Percentiles rank a stretch among this genome's conserved stretches.
Conservation (phyloP, 2,329 filamentous ascomycete genomes). For the Botrytis pseudocinerea region DNA sequence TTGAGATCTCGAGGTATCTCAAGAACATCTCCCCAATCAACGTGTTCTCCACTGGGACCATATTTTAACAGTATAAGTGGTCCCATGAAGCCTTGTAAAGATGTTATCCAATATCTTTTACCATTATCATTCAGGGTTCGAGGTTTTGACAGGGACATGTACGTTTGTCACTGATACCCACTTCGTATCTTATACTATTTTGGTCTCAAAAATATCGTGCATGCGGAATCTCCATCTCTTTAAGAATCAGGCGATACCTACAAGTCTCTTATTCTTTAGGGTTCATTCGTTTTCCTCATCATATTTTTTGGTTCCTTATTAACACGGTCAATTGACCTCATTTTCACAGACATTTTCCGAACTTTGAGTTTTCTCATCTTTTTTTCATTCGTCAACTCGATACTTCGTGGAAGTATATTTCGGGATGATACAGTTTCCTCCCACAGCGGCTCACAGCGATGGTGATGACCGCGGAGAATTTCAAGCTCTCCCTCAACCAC, state of each 20-base stretch:
- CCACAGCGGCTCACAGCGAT: conserved; percentile 11
- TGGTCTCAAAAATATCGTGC: conserved; percentile 11
- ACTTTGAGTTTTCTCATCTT: neutral
- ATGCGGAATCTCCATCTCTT: conserved; percentile 12
- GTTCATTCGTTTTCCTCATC: conserved; percentile 16
- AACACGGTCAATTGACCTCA: neutral
- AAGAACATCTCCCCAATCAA: neutral
- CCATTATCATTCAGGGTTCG: neutral
- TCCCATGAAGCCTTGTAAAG: neutral
- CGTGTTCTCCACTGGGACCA: neutral
- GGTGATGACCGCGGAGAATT: conserved; percentile 17
- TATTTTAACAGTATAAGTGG: neutral
- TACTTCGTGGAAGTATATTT: neutral
- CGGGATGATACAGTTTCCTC: conserved; percentile 21
- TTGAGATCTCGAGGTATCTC: neutral
- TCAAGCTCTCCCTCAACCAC: conserved; percentile 14
- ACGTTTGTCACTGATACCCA: neutral
- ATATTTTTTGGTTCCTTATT: neutral
- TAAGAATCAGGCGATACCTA: conserved; percentile 18
- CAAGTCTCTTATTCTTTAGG: neutral
- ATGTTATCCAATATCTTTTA: neutral
- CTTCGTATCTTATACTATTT: conserved; percentile 14
- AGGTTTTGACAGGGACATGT: conserved; percentile 5
- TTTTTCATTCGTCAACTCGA: neutral
- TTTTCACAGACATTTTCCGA: neutral